Conservation (phyloP, 805 yeast genomes). For the Zygosaccharomyces siamensis region DNA sequence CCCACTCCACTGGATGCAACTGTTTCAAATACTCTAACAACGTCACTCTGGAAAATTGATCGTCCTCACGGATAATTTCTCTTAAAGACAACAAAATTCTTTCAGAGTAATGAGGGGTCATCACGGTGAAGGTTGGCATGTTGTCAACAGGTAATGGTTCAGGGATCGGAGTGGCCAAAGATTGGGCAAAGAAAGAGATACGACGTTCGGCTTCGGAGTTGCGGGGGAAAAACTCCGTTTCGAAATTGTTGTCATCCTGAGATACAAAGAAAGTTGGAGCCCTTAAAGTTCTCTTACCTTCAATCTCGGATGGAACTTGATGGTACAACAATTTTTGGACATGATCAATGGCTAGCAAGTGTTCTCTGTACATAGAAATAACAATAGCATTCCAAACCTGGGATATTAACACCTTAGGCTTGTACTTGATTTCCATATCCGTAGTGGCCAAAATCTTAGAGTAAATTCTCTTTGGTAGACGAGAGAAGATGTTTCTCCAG, state of each 20-base stretch:
- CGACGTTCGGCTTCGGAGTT: conserved; percentile 99
- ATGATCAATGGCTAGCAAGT: conserved; percentile 94
- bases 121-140: conserved; percentile 98
- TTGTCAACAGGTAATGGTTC: conserved; percentile 99
- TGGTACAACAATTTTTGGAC: conserved; percentile 96
- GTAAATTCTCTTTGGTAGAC: conserved; percentile 98
- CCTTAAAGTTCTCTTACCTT: conserved; percentile 96
- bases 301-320: conserved; percentile 97
- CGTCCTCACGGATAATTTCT: conserved; percentile 96
- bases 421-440: conserved; percentile 98
- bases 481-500: conserved; percentile 97
- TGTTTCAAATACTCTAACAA: conserved; percentile 90
- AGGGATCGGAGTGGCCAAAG: conserved; percentile 96
- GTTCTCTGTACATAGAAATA: conserved; percentile 99
- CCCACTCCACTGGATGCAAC: conserved; percentile 96
- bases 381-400: conserved; percentile 99
- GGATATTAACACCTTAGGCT: conserved; percentile 95
- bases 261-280: conserved; percentile 98
- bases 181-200: conserved; percentile 98
- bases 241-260: conserved; percentile 92
- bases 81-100: conserved; percentile 88
- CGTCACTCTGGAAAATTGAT: conserved; percentile 91
- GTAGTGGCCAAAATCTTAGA: conserved; percentile 96
- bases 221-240: conserved; percentile 94
- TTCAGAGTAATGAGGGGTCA: conserved; percentile 94